Base-by-base conservation (phyloP, 1,139 yeast genomes). In the Hansenula sp. region DNA sequence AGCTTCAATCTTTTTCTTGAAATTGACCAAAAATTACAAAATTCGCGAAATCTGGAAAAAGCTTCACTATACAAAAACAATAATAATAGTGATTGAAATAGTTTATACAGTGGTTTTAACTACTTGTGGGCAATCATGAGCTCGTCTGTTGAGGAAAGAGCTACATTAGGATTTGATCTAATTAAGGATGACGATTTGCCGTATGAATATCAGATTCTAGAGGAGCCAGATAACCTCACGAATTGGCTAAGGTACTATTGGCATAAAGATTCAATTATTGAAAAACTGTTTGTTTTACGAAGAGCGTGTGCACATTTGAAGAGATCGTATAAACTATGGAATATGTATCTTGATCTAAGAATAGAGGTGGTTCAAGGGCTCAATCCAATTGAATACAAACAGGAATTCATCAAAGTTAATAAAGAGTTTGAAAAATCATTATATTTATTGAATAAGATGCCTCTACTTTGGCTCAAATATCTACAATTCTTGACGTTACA, bases 281-380 rank as follows among this genome's bases (percentile, higher is more conserved):
- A 61, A 14, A 66, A 66, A 40, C 55, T 73, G 7, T 73, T 73
- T 44, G 66, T 83, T 6, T 54, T 77, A 19, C 75, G 72, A 43
- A 62, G 92, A 42, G 82, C 86, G 0, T 71, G 78, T 9, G 46
- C 52, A 8, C 56, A 61, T 12, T 55, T 80, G 20, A 73, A 72
- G n/a, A 56, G 76, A 30, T 71, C 79, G 1, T 69, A 70, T 50
- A 73, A 76, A 48, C 56, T 83, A 33, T 82, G 89, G 89, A 57
- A 61, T 41, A 34, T 57, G n/a, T 80, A 79, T 48, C 53, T 81
- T 26, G 71, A 69, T 25, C 50, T 73, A 20, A 56, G 81, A 25
- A 50, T 64, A 1, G 56, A 52, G 13, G 47, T 61, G 19, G 50
- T 67, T n/a, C 47, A 58, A 18, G 55, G 55, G 5, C 39, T 64